Conservation (phyloP, 169 alveolate species). For the Cryptosporidium viatorum region DNA sequence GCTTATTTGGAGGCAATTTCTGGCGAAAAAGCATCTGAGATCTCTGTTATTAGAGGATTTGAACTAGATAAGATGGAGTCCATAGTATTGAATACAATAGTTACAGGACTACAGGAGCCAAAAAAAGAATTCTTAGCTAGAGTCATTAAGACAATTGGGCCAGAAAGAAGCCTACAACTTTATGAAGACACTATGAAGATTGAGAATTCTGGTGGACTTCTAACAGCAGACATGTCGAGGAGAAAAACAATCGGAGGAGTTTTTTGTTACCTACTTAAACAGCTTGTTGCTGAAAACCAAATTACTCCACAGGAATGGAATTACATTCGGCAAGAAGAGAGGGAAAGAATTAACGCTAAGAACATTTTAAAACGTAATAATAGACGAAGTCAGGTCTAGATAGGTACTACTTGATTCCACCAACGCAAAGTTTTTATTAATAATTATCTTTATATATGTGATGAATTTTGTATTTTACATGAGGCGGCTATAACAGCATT, state of each 20-base stretch:
- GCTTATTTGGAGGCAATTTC: conserved; percentile 77
- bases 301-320: conserved; percentile 86
- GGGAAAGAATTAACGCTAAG: conserved; percentile 84
- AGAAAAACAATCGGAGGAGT: conserved; percentile 90
- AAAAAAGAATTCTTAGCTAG: conserved; percentile 84
- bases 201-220: conserved; percentile 88
- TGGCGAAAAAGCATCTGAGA: conserved; percentile 8
- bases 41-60: conserved; percentile 16
- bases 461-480: not conserved
- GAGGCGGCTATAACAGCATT: too few relatives aligned
- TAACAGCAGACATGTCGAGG: conserved; percentile 86
- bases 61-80: conserved; percentile 76
- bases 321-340: conserved; percentile 87
- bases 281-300: conserved; percentile 83
- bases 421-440: not conserved
- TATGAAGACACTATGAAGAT: conserved; percentile 84
- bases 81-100: conserved; percentile 84
- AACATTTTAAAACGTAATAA: conserved; percentile 67
- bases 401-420: not conserved
- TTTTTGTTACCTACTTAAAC: conserved; percentile 86
- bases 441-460: not conserved
- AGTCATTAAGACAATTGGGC: conserved; percentile 84
- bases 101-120: conserved; percentile 85
- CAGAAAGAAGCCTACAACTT: conserved; percentile 82
- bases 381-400: conserved; percentile 49